phyloP scores from a whole-genome alignment of 2,329 filamentous ascomycete genomes.

The Neophaeococcomyces mojaviensis region DNA sequence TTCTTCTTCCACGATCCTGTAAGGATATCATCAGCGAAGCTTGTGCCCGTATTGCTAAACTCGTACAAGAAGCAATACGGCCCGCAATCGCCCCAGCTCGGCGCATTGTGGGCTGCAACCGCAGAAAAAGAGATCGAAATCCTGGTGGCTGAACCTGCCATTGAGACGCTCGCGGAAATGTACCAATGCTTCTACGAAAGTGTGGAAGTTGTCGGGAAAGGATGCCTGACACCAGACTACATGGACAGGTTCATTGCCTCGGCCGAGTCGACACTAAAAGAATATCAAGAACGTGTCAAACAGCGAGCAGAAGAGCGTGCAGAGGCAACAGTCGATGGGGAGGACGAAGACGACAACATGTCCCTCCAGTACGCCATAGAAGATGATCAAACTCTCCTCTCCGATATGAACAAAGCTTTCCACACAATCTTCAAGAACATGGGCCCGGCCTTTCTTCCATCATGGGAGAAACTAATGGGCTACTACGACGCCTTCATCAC shows the following conservation, averaged over 20 bases:
- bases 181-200: slow-evolving; percentile 99
- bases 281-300: slow-evolving; percentile 82
- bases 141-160: slow-evolving; percentile 83
- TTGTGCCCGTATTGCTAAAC: slow-evolving; percentile 85
- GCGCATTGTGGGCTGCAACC: slow-evolving; percentile 74
- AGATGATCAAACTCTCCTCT: slow-evolving; percentile 91
- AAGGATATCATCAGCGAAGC: slow-evolving; percentile 86
- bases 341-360: slow-evolving; percentile 85
- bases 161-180: slow-evolving; percentile 96
- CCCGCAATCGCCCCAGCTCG: slow-evolving; percentile 67
- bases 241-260: slow-evolving; percentile 84
- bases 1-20: slow-evolving; percentile 99
- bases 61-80: slow-evolving; percentile 92
- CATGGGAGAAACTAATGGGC: slow-evolving; percentile 77
- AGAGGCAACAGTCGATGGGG: slow-evolving; percentile 75
- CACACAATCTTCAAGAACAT: slow-evolving; percentile 99
- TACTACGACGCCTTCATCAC: slow-evolving; percentile 82
- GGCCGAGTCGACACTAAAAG: slow-evolving; percentile 76
- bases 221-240: slow-evolving; percentile 67
- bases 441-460: slow-evolving; percentile 69
- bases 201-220: slow-evolving; percentile 83
- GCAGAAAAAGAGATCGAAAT: slow-evolving; percentile 90
- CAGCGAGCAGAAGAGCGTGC: slow-evolving; percentile 76
- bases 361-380: slow-evolving; percentile 87
- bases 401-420: slow-evolving; percentile 99